Base-by-base conservation (phyloP, 306 rosid genomes). In the Carpinus fangiana region DNA sequence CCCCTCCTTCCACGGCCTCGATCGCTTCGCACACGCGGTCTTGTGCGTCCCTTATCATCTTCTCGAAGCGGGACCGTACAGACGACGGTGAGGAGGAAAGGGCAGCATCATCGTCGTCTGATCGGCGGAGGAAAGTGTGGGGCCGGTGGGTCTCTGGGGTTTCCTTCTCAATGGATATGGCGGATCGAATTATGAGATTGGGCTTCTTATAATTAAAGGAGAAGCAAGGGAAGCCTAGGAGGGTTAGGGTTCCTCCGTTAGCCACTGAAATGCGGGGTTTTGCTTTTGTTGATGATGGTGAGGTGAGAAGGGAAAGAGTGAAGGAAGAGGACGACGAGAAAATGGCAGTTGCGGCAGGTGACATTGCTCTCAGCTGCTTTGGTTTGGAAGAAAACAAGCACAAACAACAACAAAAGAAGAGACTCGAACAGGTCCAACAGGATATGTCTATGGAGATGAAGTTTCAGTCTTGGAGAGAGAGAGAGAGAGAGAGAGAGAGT, bases 31-130 rank as follows among this genome's bases (percentile, higher is more conserved):
- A 95, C 0, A 95, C 96, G 1, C 56, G 86, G 70, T 95, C 98
- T 83, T 95, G 99, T 36, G 98, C 96, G 20, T 90, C 97, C 77
- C 99, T 87, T 23, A 95, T 95, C 99, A 95, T 95, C 83, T 93
- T 95, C 93, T 95, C 99, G 53, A 95, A 95, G 5, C 98, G 89
- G 13, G 88, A 86, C 78, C 98, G 78, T 12, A 95, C 90, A 0
- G 98, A 86, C 6, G 89, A 80, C 2, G 92, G 34, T 0, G 79
- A 60, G 1, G 87, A 81, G 18, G 88, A 83, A 17, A 55, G 67
- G 46, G 76, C 79, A 23, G 59, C 78, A 54, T 60, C 84, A 3
- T 43, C 59, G 7, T 75, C 74, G 17, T 90, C 95, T 6, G 84
- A 75, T 26, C 86, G 88, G 14, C 96, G 84, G 60, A 95, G 97